These are phyloP conservation scores for Metschnikowia aberdeeniae DNA, from an alignment of 805 yeast genomes.

Conservation along the genomic window DNA sequence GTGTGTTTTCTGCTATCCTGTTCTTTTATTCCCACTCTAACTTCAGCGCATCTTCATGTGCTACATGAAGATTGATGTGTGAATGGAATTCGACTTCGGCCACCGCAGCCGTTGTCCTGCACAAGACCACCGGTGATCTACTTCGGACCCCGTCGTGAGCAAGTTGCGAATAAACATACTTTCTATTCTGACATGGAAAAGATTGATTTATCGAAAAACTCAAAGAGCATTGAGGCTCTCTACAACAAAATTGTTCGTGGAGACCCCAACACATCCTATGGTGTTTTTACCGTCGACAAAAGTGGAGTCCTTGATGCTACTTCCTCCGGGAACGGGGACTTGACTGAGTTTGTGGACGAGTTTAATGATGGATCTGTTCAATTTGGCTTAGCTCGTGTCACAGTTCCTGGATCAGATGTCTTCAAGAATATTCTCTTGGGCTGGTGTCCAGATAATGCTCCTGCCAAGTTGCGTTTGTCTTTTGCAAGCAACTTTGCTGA, in stretches of 20 bases:
- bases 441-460: conserved; percentile 97
- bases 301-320: conserved; percentile 46
- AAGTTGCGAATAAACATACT: not conserved
- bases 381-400: conserved; percentile 83
- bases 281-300: conserved; percentile 71
- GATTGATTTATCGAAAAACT: conserved; percentile 60
- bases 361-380: conserved; percentile 87
- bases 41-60: too few relatives aligned
- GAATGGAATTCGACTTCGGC: not conserved
- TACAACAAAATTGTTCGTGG: conserved; percentile 80
- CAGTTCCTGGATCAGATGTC: conserved; percentile 89
- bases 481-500: conserved; percentile 76
- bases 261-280: conserved; percentile 66
- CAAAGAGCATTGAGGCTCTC: conserved; percentile 67
- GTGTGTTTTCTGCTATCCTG: too few relatives aligned
- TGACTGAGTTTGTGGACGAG: conserved; percentile 72
- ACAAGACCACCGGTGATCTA: conserved; percentile 1
- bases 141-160: not conserved
- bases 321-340: conserved; percentile 56
- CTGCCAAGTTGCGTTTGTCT: conserved; percentile 67
- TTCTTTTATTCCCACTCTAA: too few relatives aligned
- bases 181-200: conserved; percentile 42
- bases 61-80: too few relatives aligned
- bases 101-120: not conserved
- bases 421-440: conserved; percentile 81